Conservation (phyloP, 75 land plant species). For the Sequoiadendron giganteum region DNA sequence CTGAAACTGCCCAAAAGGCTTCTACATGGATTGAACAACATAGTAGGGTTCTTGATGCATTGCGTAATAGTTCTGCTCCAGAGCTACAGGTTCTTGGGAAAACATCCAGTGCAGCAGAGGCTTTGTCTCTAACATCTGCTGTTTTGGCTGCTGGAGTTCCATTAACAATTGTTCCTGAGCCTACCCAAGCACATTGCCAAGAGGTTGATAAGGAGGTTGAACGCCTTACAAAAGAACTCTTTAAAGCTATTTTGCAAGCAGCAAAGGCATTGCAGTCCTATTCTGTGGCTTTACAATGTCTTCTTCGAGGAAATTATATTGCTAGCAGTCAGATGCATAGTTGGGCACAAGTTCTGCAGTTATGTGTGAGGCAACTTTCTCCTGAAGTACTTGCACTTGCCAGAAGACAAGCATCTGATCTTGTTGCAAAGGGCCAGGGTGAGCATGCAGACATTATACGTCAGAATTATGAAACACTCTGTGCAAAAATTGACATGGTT, state of each 20-base stretch:
- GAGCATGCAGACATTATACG: slow-evolving; percentile 43
- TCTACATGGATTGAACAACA: slow-evolving; percentile 82
- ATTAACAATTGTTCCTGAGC: slow-evolving; percentile 85
- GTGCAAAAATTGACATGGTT: slow-evolving; percentile 54
- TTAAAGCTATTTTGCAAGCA: slow-evolving; percentile 55
- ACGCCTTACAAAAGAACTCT: slow-evolving; percentile 53
- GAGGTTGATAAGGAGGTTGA: slow-evolving; percentile 89
- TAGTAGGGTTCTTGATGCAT: slow-evolving; percentile 71
- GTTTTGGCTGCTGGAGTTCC: slow-evolving; percentile 81
- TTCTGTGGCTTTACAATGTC: slow-evolving; percentile 68
- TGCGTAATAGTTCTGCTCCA: slow-evolving; percentile 69
- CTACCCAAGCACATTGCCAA: slow-evolving; percentile 77
- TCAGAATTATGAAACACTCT: slow-evolving; percentile 47
- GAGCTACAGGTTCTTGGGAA: slow-evolving; percentile 40
- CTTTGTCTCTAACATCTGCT: slow-evolving; percentile 76
- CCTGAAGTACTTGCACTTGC: slow-evolving; percentile 60
- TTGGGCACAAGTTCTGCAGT: slow-evolving; percentile 87
- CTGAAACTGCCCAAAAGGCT: slow-evolving; percentile 73
- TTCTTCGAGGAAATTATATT: slow-evolving; percentile 78
- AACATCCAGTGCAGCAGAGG: slow-evolving; percentile 32
- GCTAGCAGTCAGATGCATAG: slow-evolving; percentile 75
- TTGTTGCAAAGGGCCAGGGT: slow-evolving; percentile 48
- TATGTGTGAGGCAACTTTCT: slow-evolving; percentile 54
- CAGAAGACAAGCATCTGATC: slow-evolving; percentile 75
- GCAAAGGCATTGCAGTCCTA: slow-evolving; percentile 54